Evolutionary conservation across 139 green algal species (phyloP), one percentile per base, ranked within the genome.

Genomic region (Mesotaenium endlicherianum): DNA sequence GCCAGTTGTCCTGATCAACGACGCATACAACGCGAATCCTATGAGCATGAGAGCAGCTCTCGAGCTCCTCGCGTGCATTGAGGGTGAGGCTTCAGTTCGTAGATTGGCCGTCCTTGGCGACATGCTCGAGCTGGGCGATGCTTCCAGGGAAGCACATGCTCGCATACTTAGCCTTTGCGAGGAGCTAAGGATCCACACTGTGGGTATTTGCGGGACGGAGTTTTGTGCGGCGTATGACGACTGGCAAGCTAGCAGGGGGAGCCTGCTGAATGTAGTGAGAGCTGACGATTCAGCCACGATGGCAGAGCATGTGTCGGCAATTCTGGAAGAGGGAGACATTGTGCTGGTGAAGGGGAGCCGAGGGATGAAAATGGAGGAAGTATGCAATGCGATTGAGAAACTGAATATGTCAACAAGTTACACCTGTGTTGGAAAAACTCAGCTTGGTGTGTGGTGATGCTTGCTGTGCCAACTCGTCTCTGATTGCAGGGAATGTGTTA

Each of bases 11-110:
- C 16, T 82, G 11, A 26, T 82, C 20, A 76, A 82, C 45, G 75
- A 82, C 36, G 42, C 75, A n/a, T 82, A 82, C 34, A 82, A 82
- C 43, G 75, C 75, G 20, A 82, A 75, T n/a, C 75, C 75, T 3
- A 75, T 82, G 17, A 82, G 75, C 44, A 42, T 76, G 20, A 39
- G 39, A 0, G 30, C 47, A n/a, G 75, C 75, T 17, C 60, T 82
- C 50, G 44, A 76, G 3, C 75, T 82, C n/a, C 60, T 82, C 42
- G 72, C 72, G 72, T 38, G 3, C 5, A 2, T 72, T 4, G 42
- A 72, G 4, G 44, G 69, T 39, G 20, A 30, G 53, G n/a, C 42
- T 70, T 16, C 70, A 39, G 72, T 36, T 50, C 41, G 43, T 14
- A 43, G n/a, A 1, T 20, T 82, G 40, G 75, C 75, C 6, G 26